A percentile compares a stretch with the other conserved stretches of the same genome.
These are phyloP conservation scores for Pythium utonaiense DNA, from an alignment of 352 stramenopile genomes.

Conservation along the genomic window DNA sequence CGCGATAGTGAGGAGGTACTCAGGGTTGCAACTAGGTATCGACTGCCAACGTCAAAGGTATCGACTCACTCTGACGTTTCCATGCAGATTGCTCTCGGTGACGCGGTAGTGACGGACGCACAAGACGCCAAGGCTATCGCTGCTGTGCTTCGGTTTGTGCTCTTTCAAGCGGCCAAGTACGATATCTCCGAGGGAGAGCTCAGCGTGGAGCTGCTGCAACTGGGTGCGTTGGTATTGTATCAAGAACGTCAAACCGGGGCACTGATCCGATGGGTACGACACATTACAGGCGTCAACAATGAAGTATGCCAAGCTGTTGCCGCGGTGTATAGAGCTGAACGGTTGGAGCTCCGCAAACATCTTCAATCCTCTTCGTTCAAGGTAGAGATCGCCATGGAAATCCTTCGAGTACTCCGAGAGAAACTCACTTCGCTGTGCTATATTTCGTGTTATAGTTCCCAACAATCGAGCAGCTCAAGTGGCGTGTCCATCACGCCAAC, in stretches of 20 bases:
- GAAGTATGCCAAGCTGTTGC: conserved; percentile 20
- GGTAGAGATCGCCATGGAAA: too few relatives aligned
- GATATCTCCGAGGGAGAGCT: conserved; percentile 33
- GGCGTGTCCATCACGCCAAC: conserved; percentile 1
- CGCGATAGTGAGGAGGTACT: background rate
- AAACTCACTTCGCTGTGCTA: too few relatives aligned
- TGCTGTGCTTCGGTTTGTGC: conserved; percentile 43
- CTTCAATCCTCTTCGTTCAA: conserved; percentile 34
- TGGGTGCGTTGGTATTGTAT: too few relatives aligned
- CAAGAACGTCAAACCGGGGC: too few relatives aligned
- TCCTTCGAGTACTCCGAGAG: too few relatives aligned
- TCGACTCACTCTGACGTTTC: background rate
- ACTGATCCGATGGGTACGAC: too few relatives aligned
- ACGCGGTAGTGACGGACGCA: background rate
- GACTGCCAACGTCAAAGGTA: too few relatives aligned
- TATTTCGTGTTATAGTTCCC: conserved; percentile 18
- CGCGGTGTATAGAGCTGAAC: conserved; percentile 30
- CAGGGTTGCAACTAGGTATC: too few relatives aligned
- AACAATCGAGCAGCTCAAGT: conserved; percentile 16
- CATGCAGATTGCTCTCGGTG: background rate
- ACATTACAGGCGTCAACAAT: too few relatives aligned
- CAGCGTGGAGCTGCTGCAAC: conserved; percentile 42
- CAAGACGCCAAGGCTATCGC: conserved; percentile 21
- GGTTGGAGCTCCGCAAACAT: conserved; percentile 28
- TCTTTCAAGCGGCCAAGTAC: conserved; percentile 49